Base-by-base conservation (phyloP, 306 rosid species). In the Vachellia collinsii region DNA sequence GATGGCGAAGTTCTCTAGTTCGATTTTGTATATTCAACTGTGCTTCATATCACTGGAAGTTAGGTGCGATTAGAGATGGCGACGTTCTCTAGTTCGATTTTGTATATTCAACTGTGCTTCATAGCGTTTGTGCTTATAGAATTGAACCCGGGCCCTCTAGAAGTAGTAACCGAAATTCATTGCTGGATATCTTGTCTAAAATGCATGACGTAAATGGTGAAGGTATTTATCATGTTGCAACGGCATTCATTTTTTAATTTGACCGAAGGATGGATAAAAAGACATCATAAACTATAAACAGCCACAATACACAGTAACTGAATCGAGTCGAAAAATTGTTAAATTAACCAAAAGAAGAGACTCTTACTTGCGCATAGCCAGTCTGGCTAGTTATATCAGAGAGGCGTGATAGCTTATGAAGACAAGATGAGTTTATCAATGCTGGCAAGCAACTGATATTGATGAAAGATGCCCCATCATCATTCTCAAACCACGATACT, bases 371-470 rank as follows among this genome's bases (percentile, higher is more conserved):
- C 8, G 89, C 86, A 65, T 84, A 79, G 90, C 72, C 77, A 63
- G 86, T 58, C 85, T 87, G 84, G 73, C 85, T 64, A 22, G 91
- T 89, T 56, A 91, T 82, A 83, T 86, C 89, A 25, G 92, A 83
- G 61, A 95, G 92, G 39, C 51, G 89, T 7, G 92, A 89, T 59
- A 78, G 75, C 75, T 89, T 86, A 66, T 86, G 95, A 79, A 91
- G 97, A 83, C 99, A 93, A 70, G 91, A 77, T 36, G 99, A 93
- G 80, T 90, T 93, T 74, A 95, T 83, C 88, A 93, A 82, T 56
- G 98, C 92, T 38, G 99, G 95, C 87, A 93, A 82, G 85, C 88
- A 89, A 86, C 99, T 95, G 82, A 95, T 87, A 86, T 90, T 95
- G 85, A 90, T 80, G 83, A 95, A 88, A 82, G 94, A 86, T 76